Conservation (phyloP, 1,284 basidiomycete genomes). For the Bjerkandera adusta region DNA sequence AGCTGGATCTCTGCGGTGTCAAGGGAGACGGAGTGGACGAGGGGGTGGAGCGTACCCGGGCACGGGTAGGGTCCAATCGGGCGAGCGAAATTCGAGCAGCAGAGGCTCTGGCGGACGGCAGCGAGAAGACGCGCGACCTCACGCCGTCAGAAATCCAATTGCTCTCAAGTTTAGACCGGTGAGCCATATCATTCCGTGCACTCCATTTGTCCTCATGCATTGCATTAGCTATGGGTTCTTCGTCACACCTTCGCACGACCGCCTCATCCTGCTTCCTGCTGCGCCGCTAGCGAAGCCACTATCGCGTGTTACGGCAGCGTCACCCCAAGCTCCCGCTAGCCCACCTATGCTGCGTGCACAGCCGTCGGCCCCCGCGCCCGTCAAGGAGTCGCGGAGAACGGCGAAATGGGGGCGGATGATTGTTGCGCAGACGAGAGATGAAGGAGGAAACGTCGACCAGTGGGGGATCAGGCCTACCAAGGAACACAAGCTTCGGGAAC, state of each 20-base stretch:
- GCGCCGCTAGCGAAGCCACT: slow-evolving; percentile 64
- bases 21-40: slow-evolving; percentile 91
- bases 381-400: slow-evolving; percentile 71
- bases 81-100: slow-evolving; percentile 56
- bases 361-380: slow-evolving; percentile 41
- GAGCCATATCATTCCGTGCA: slow-evolving; percentile 29
- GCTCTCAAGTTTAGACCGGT: slow-evolving; percentile 80
- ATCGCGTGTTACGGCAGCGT: slow-evolving; percentile 41
- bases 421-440: slow-evolving; percentile 61
- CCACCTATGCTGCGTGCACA: slow-evolving; percentile 34
- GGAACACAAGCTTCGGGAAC: slow-evolving; percentile 61
- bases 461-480: slow-evolving; percentile 72
- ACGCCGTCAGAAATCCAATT: slow-evolving; percentile 63
- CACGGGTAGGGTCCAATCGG: slow-evolving; percentile 64
- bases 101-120: slow-evolving; percentile 51
- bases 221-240: slow-evolving; percentile 82
- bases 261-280: slow-evolving; percentile 66
- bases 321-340: slow-evolving; percentile 33
- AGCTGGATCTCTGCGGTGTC: slow-evolving; percentile 81
- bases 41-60: slow-evolving; percentile 89
- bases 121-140: slow-evolving; percentile 60
- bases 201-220: slow-evolving; percentile 9
- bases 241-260: slow-evolving; percentile 70
- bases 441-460: slow-evolving; percentile 71
- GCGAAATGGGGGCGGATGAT: slow-evolving; percentile 92